Percentiles rank a stretch among this genome's conserved stretches.
phyloP scores from a whole-genome alignment of 148 eudicot species.

The Persicaria tinctoria region DNA sequence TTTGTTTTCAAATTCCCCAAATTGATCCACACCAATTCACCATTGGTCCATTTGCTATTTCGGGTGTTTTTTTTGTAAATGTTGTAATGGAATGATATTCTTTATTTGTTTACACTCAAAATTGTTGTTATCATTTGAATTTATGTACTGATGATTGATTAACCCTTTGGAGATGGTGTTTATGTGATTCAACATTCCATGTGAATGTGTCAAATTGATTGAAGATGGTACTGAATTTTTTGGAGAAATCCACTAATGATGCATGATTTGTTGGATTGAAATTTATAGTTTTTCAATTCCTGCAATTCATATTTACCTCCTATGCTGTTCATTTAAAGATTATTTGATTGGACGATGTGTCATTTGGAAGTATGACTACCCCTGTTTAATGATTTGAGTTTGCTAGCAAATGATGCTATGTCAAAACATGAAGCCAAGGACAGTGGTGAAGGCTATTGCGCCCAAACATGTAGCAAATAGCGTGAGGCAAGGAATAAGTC shows the following conservation, averaged over 20 bases:
- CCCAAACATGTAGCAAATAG: too few species aligned
- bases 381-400: constrained; percentile 84
- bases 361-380: constrained; percentile 20
- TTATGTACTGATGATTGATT: background rate
- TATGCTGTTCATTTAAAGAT: background rate
- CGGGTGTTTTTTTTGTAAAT: background rate
- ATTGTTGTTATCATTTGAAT: background rate
- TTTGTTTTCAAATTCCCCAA: too few species aligned
- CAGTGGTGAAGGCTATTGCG: too few species aligned
- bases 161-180: background rate
- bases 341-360: background rate
- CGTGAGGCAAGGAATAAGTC: too few species aligned
- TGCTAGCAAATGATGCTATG: constrained; percentile 82
- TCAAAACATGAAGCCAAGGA: background rate
- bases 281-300: too few species aligned
- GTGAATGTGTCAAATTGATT: background rate
- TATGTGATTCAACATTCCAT: background rate
- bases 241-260: too few species aligned
- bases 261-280: too few species aligned
- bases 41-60: background rate
- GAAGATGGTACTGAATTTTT: background rate
- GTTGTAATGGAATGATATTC: background rate
- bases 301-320: background rate
- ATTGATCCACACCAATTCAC: too few species aligned
- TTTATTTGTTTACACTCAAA: background rate